Base-by-base conservation (phyloP, 2,329 filamentous ascomycete species). In the Pleomassaria siparia region DNA sequence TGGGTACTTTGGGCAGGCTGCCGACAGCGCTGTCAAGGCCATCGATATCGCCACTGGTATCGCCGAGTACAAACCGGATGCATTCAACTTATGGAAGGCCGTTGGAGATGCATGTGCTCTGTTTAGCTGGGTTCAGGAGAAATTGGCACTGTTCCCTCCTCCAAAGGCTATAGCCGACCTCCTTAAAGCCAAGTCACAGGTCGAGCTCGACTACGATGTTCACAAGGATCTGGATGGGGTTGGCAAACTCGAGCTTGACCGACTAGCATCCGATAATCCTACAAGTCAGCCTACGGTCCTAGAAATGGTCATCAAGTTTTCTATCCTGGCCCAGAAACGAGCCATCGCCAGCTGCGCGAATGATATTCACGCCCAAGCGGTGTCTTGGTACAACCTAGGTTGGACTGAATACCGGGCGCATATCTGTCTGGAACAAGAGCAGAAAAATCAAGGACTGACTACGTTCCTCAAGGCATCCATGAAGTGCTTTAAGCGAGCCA, bases 311-410 rank as follows among this genome's bases (percentile, higher is more conserved):
- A 70, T 95, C 0, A 81, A 88, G 51, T 83, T 87, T 12, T 82
- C 87, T 0, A 88, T 97, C 22, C 74, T 97, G 15, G 88, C 89
- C 5, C 89, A 95, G 69, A 99, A 97, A 69, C 83, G 89, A 54
- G 91, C 91, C 7, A 85, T 97, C 12, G 75, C 87, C 57, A 81
- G 85, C 30, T 87, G 86, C 13, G 75, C 84, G 1, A 76, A 85
- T 49, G 91, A 99, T 63, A 68, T 83, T 7, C 89, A 96, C 67
- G 91, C 92, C 3, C 91, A 95, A 71, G 89, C 94, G 1, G 89
- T 97, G n/a, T 89, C 91, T 0, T 94, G 92, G 80, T 99, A 96
- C 72, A 99, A 99, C 62, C 77, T 99, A 15, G 94, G 94, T 33
- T 97, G 91, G 89, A 88, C 89, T 1, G 94, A 99, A 68, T 84